These are phyloP conservation scores for Oryza meyeriana DNA, from an alignment of 176 grass and related monocot species.

Conservation along the genomic window DNA sequence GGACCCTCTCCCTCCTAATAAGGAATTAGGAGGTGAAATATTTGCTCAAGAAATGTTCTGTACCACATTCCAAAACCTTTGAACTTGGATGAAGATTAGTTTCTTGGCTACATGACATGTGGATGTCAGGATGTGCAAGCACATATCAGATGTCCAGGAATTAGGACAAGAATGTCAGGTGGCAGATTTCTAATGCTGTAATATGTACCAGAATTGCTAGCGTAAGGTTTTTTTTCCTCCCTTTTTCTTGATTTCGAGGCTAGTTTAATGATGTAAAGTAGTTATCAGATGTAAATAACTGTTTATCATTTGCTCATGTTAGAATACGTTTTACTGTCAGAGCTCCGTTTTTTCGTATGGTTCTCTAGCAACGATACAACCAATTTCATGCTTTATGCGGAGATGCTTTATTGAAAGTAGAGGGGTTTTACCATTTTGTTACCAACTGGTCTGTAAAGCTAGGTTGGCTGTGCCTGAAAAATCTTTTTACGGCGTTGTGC, in stretches of 20 bases:
- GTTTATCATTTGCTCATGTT: neutral
- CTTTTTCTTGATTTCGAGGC: neutral
- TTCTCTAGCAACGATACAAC: neutral
- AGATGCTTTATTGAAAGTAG: neutral
- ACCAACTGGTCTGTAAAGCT: too few relatives aligned
- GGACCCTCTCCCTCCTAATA: neutral
- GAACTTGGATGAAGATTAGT: neutral
- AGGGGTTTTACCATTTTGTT: neutral
- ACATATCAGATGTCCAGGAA: neutral
- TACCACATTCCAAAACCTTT: neutral
- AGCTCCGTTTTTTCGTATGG: neutral
- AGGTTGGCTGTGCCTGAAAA: too few relatives aligned
- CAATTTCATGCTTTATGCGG: neutral
- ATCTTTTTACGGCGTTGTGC: too few relatives aligned
- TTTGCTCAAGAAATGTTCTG: neutral
- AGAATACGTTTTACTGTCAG: neutral
- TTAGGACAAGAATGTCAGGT: neutral
- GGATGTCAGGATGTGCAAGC: neutral
- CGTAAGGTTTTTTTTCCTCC: neutral
- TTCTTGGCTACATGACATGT: neutral
- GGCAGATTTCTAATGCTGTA: neutral
- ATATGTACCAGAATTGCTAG: neutral
- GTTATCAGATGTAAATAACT: neutral
- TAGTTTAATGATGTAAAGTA: constrained; percentile 13
- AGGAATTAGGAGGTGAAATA: neutral